These are phyloP conservation scores for Fonsecaea nubica DNA, from an alignment of 2,329 filamentous ascomycete genomes.

Conservation along the genomic window DNA sequence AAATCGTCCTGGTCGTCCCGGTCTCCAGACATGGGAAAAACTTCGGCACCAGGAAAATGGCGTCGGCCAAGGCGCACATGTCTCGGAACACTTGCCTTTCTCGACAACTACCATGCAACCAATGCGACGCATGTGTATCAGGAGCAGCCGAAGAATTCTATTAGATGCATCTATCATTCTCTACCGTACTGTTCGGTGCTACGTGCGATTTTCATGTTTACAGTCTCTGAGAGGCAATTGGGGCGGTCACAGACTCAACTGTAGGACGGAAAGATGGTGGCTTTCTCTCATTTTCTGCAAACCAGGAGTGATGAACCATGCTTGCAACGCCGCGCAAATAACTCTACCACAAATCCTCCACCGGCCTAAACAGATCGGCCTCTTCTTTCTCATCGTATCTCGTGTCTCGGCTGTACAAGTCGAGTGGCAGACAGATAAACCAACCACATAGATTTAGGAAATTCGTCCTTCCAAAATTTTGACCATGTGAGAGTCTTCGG, in stretches of 20 bases:
- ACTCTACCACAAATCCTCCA: not conserved
- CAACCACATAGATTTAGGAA: constrained; percentile 6
- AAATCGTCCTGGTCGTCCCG: not conserved
- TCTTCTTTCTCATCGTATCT: constrained; percentile 3
- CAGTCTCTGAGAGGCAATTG: too few relatives aligned
- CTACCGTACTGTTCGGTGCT: not conserved
- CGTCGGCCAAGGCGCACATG: constrained; percentile 18
- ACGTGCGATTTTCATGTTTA: too few relatives aligned
- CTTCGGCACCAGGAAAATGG: constrained; percentile 1
- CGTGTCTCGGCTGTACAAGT: constrained; percentile 7
- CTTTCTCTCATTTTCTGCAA: constrained; percentile 1
- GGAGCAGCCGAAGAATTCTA: not conserved
- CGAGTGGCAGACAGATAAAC: constrained; percentile 7
- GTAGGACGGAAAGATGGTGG: not conserved
- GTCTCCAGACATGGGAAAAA: not conserved
- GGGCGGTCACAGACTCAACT: too few relatives aligned
- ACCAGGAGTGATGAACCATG: not conserved
- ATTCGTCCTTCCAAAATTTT: not conserved
- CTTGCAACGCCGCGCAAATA: not conserved
- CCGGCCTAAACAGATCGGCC: not conserved
- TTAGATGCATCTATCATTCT: not conserved
- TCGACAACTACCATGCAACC: not conserved
- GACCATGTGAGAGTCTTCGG: constrained; percentile 3
- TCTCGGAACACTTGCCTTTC: constrained; percentile 16
- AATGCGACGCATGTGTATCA: not conserved